Evolutionary conservation across 306 rosid genomes (phyloP).

Genomic region (Pterocarpus macrocarpus): DNA sequence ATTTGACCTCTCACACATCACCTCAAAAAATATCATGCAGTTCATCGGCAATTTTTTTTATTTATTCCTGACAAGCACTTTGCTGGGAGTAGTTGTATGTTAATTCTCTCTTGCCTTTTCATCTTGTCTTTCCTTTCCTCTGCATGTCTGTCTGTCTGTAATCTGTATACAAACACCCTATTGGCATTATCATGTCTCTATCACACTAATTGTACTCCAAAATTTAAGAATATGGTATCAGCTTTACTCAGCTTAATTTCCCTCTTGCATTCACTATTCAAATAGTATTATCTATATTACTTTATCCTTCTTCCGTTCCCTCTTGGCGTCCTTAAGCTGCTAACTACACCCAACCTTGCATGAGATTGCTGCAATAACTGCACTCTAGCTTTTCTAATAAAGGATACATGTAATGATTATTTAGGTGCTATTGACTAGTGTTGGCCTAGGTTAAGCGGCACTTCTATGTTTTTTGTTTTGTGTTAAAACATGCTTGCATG

Average conservation of each 20-base stretch:
- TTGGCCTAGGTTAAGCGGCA: no score
- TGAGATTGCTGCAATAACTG: conserved; percentile 13
- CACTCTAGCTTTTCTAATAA: background rate
- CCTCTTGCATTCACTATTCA: background rate
- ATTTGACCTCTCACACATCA: conserved; percentile 65
- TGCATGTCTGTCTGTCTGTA: background rate
- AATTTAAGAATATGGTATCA: background rate
- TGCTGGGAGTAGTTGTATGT: conserved; percentile 64
- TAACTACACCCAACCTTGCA: background rate
- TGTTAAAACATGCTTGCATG: background rate
- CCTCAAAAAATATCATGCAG: conserved; percentile 51
- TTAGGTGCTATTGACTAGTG: no score
- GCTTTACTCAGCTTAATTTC: background rate
- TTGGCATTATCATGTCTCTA: background rate
- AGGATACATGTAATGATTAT: no score
- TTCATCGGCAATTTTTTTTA: conserved; percentile 52
- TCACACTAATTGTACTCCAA: background rate
- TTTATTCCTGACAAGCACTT: conserved; percentile 65
- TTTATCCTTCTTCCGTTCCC: background rate
- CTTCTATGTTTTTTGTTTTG: background rate
- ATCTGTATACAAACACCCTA: background rate
- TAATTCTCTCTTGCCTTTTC: conserved; percentile 11
- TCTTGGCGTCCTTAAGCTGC: background rate
- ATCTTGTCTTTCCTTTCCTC: conserved; percentile 35
- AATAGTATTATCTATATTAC: background rate